Base-by-base conservation (phyloP, 305 asterid genomes). In the Fraxinus sp. region DNA sequence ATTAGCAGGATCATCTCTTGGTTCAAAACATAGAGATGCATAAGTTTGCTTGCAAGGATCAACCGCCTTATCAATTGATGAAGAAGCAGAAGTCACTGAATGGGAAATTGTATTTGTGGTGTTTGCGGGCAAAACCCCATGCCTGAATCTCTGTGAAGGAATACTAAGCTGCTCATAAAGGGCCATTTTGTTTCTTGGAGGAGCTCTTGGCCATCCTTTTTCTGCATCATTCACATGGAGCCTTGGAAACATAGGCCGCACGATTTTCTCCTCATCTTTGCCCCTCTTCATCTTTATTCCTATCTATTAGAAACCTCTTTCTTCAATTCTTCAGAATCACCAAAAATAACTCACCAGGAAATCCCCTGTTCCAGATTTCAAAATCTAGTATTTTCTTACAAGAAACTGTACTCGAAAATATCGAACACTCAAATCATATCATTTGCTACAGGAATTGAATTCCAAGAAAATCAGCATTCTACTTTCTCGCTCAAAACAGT, bases 171-270 rank as follows among this genome's bases (percentile, higher is more conserved):
- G 92, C 77, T 89, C 92, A 74, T 89, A 89, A 5, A 89, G 85
- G 68, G 92, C 92, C 92, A 89, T 89, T 88, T 87, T 89, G 76
- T 89, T 89, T 85, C 92, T 87, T 79, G 92, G 92, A 84, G 92
- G 92, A 76, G 92, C 92, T 83, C 92, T 86, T 83, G 92, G 91
- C 66, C 90, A 90, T 87, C 91, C 90, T 75, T 85, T 89, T 46
- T 87, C 91, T 41, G 89, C 79, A 79, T 89, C 88, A 80, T 86
- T 87, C 32, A 89, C 88, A 81, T 87, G 84, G 79, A 89, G 89
- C 85, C 92, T 89, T 24, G 92, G 90, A 79, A 89, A 89, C 88
- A 89, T 83, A 35, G 92, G 89, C 35, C 87, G 88, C 87, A 86
- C 77, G 24, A 62, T 76, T 86, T 81, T 87, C 73, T 86, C 92